phyloP scores from a whole-genome alignment of 2,329 filamentous ascomycete genomes.

The Amauroascus verrucosus region DNA sequence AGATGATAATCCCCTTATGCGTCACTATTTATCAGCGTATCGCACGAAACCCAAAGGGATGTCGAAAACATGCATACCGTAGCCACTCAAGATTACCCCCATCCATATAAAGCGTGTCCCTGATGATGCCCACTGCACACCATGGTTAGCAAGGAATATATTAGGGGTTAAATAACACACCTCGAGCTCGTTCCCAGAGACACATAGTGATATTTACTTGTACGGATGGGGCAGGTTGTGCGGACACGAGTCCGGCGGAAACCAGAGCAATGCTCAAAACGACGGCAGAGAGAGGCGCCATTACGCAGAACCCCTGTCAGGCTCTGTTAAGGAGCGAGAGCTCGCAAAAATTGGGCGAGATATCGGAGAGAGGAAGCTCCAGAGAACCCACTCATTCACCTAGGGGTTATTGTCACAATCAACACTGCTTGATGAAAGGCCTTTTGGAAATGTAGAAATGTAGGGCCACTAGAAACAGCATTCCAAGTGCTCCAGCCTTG shows the following conservation, averaged over 20 bases:
- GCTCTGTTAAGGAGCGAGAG: background rate
- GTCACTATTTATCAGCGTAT: background rate
- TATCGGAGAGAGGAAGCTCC: background rate
- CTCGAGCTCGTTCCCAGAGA: slow-evolving; percentile 42
- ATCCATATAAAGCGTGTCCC: slow-evolving; percentile 56
- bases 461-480: background rate
- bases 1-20: slow-evolving; percentile 24
- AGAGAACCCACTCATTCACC: background rate
- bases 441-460: background rate
- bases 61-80: slow-evolving; percentile 22
- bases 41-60: background rate
- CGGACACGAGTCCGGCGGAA: slow-evolving; percentile 20
- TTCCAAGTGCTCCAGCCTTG: background rate
- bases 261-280: slow-evolving; percentile 5
- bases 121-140: slow-evolving; percentile 45
- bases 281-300: slow-evolving; percentile 12
- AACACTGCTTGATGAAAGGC: background rate
- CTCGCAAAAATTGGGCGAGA: background rate
- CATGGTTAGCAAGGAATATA: slow-evolving; percentile 13
- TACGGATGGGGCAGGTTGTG: slow-evolving; percentile 35
- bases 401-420: background rate
- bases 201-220: slow-evolving; percentile 53
- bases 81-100: slow-evolving; percentile 50
- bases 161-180: slow-evolving; percentile 18
- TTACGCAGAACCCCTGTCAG: background rate